Evolutionary conservation across 1,284 basidiomycete species (phyloP).

Genomic region (Trametes sp.): DNA sequence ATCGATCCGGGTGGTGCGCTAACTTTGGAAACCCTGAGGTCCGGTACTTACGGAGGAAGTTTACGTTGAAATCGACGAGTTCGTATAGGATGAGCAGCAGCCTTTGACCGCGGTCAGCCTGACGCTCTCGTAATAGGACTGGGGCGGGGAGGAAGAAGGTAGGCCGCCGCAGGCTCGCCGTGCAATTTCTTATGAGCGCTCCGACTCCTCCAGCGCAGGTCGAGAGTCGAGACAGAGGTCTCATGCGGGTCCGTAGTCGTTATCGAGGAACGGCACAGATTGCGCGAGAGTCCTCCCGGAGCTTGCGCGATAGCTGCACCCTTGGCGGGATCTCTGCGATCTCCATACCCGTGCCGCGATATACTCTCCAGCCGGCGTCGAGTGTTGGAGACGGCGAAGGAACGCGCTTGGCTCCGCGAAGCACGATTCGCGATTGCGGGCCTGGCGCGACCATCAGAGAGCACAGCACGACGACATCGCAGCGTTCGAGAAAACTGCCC

Average conservation of each 20-base stretch:
- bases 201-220: too few species aligned
- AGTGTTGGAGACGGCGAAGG: too few species aligned
- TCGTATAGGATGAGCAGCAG: neutral
- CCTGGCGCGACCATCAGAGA: slow-evolving; percentile 2
- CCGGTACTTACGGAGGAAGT: neutral
- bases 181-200: neutral
- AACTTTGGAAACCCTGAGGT: neutral
- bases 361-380: too few species aligned
- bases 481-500: too few species aligned
- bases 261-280: too few species aligned
- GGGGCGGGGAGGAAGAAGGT: too few species aligned
- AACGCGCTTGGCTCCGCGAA: too few species aligned
- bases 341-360: neutral
- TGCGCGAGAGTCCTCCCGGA: neutral
- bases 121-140: too few species aligned
- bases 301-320: neutral
- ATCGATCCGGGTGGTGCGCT: neutral
- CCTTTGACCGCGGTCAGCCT: neutral
- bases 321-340: neutral
- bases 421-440: too few species aligned
- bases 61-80: neutral
- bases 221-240: neutral
- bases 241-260: neutral
- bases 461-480: neutral
- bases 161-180: too few species aligned